These are phyloP conservation scores for Paramecium primaurelia DNA, from an alignment of 73 alveolate species.

Conservation along the genomic window DNA sequence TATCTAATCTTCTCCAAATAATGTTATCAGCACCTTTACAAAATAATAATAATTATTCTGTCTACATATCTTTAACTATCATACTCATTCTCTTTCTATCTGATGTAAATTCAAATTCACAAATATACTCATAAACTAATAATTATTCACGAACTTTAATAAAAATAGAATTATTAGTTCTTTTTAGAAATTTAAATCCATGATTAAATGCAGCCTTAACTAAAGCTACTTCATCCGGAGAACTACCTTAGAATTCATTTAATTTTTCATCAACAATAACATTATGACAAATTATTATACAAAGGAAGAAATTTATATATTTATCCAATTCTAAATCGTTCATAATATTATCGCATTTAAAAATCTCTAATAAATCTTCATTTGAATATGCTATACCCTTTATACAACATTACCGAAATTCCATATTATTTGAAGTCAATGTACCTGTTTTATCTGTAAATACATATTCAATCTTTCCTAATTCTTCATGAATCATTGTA, in stretches of 20 bases:
- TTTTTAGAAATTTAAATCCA: constrained; percentile 71
- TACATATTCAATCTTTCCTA: constrained; percentile 74
- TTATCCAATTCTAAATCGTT: constrained; percentile 51
- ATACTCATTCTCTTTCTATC: constrained; percentile 90
- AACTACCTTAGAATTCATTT: constrained; percentile 79
- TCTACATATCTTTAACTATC: constrained; percentile 73
- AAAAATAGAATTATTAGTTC: constrained; percentile 59
- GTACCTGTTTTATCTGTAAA: constrained; percentile 79
- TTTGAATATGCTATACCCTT: constrained; percentile 45
- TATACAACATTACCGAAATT: constrained; percentile 48
- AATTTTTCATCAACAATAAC: constrained; percentile 75
- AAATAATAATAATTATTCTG: constrained; percentile 65
- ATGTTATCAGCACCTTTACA: constrained; percentile 92
- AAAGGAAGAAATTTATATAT: constrained; percentile 74
- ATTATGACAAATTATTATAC: constrained; percentile 69
- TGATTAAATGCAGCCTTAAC: constrained; percentile 83
- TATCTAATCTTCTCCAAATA: constrained; percentile 55
- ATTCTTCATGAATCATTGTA: constrained; percentile 67
- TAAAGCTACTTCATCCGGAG: constrained; percentile 94
- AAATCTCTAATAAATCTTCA: constrained; percentile 17
- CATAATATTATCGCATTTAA: constrained; percentile 31
- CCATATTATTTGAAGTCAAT: constrained; percentile 59
- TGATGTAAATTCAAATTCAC: constrained; percentile 85
- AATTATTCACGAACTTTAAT: constrained; percentile 65
- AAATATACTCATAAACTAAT: constrained; percentile 69